phyloP scores from a whole-genome alignment of 345 rosid genomes.

The Mallotus nudiflorus region DNA sequence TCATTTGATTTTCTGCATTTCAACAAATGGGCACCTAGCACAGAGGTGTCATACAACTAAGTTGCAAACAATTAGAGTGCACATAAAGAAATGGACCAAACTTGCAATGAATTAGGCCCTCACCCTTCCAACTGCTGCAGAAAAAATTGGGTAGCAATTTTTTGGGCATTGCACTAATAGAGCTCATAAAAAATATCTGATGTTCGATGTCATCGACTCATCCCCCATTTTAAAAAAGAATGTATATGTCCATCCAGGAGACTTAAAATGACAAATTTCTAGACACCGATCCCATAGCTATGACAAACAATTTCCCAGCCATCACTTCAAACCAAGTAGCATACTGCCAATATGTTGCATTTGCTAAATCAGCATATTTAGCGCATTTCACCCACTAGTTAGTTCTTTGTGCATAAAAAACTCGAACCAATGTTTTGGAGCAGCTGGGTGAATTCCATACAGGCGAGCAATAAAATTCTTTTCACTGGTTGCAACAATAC shows the following conservation, averaged over 20 bases:
- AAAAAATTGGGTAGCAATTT: background rate
- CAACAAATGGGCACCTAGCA: background rate
- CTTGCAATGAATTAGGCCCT: background rate
- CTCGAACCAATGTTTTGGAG: slow-evolving; percentile 59
- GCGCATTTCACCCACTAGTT: background rate
- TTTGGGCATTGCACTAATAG: background rate
- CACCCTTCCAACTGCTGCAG: background rate
- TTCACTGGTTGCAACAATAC: slow-evolving; percentile 70
- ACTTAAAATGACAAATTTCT: background rate
- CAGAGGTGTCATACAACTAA: background rate
- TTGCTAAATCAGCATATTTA: background rate
- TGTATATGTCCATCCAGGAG: background rate
- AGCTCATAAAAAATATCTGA: no score
- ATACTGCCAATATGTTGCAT: background rate
- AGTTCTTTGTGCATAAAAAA: slow-evolving; percentile 33
- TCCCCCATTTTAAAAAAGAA: no score
- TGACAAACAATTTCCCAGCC: background rate
- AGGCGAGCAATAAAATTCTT: slow-evolving; percentile 54
- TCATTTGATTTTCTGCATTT: background rate
- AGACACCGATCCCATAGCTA: no score
- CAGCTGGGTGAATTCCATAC: slow-evolving; percentile 60
- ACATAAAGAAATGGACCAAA: background rate
- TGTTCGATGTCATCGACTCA: background rate
- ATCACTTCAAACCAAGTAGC: background rate
- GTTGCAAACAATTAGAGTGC: background rate